Base-by-base conservation (phyloP, 2,329 filamentous ascomycete species). In the Ophiostoma ulmi region DNA sequence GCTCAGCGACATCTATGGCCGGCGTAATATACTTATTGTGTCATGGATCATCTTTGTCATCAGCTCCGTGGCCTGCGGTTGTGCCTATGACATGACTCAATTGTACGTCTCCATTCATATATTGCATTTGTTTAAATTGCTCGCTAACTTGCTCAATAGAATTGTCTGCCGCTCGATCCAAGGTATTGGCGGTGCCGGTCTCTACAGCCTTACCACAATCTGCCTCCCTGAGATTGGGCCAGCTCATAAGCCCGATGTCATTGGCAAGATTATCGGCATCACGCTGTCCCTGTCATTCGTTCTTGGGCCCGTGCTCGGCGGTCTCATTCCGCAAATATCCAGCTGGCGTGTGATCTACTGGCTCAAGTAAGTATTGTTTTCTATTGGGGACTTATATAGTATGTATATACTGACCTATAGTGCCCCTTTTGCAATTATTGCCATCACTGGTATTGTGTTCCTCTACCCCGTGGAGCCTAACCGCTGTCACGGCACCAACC, bases 291-390 rank as follows among this genome's bases (percentile, higher is more conserved):
- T 86, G 14, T 84, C 86, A 0, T 87, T 87, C 73, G 82, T 89
- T 3, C 79, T 89, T 0, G 87, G 87, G 0, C 86, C 87, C 0
- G 77, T 89, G 2, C 77, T 89, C 3, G 87, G 87, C 5, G 87
- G 87, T 1, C 78, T 82, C 3, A 84, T 89, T 31, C 83, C 85
- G 0, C 80, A 84, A n/a, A 78, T 81, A 1, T 81, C 82, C 22
- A 81, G 80, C 63, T 89, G 87, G 87, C 80, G 84, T 68, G 87
- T 86, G 80, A 81, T 89, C 55, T 89, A 89, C 76, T 85, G 85
- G 76, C 84, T 88, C 76, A 89, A 89, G 86, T 88, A 78, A 65
- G 82, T 70, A 44, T 41, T 4, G 1, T 58, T 5, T 26, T 26
- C n/a, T 1, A 3, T 31, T 4, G 10, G 14, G 39, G 39, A 10